Base-by-base conservation (phyloP, 164 flowering plant genomes). In the Akebia trifoliata region DNA sequence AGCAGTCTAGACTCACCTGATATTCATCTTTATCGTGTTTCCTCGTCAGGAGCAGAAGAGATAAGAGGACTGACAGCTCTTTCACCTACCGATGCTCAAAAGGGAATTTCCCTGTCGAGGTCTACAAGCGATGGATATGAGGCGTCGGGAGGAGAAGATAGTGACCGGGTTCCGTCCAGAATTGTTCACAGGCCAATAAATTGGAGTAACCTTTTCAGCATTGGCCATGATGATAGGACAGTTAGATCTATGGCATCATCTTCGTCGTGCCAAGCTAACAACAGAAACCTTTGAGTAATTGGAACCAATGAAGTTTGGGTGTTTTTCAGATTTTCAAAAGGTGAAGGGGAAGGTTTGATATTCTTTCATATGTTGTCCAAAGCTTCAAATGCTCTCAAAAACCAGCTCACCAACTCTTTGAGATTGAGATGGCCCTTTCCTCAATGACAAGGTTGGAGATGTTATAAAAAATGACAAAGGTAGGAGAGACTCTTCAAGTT, bases 131-230 rank as follows among this genome's bases (percentile, higher is more conserved):
- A 82, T 71, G 98, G 98, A 22, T 91, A 91, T 56, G 98, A 91
- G 42, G 84, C 98, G 10, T 91, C 98, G 11, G 98, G 98, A 29
- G 97, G 97, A 18, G 98, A 91, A 79, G 98, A 91, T 50, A 91
- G 96, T 69, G 98, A 91, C 57, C 73, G 72, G 22, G 81, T 88
- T 64, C 86, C 90, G 22, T 68, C 86, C 6, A 75, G 88, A 65
- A 55, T 62, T 11, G 60, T 72, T 55, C 85, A 79, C 12, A 79
- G 82, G 63, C 69, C 86, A 29, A 68, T 76, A 25, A 75, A 83
- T 74, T 85, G 94, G 87, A 81, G 72, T 40, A 80, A 74, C 61
- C 54, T 80, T 34, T 56, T 56, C 59, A 56, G 24, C 49, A 9
- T 49, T 4, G 34, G 36, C 9, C 17, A 26, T 11, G 36, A 50